Evolutionary conservation across 768 basidiomycete species (phyloP), one percentile per base, ranked within the genome.

Genomic region (Mycena capillaripes): DNA sequence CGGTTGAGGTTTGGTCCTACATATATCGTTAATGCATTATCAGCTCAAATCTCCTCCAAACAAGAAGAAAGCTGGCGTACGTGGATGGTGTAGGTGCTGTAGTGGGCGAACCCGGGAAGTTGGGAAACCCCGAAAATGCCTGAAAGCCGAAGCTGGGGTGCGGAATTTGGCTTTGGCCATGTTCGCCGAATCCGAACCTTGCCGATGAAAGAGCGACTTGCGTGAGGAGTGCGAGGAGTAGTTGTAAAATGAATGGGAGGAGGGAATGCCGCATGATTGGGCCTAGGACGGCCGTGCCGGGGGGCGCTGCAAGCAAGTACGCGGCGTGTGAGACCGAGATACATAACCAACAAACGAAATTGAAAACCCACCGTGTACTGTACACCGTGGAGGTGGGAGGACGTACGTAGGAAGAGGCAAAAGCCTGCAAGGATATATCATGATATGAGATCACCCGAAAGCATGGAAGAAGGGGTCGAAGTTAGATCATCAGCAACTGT

Each of bases 121-220:
- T 7, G 34, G 34, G 34, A 12, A 36, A 36, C 12, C 34, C 34
- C n/a, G n/a, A n/a, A 42, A 42, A 42, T 14, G 9, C 50, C n/a
- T n/a, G n/a, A 52, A 21, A n/a, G 25, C 2, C 29, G 27, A 27
- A 52, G 25, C 25, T 27, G 5, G 11, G 50, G 50, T 52, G 50
- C 5, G 5, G 50, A 52, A 52, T 29, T 8, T n/a, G 50, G 21
- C 25, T 16, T n/a, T n/a, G n/a, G n/a, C n/a, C n/a, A 14, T 27
- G 50, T 10, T 52, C 25, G 50, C 50, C 50, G 27, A 52, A 42
- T 16, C 42, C 4, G 4, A 16, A 16, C 25, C 1, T n/a, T 29
- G 61, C 61, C 7, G 30, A 30, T 50, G 61, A 65, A 55, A 53
- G 63, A 65, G 63, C 42, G 63, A 29, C 36, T 38, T 65, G 63